These are phyloP conservation scores for Cladophialophora carrionii DNA, from an alignment of 2,329 filamentous ascomycete species.

Conservation along the genomic window DNA sequence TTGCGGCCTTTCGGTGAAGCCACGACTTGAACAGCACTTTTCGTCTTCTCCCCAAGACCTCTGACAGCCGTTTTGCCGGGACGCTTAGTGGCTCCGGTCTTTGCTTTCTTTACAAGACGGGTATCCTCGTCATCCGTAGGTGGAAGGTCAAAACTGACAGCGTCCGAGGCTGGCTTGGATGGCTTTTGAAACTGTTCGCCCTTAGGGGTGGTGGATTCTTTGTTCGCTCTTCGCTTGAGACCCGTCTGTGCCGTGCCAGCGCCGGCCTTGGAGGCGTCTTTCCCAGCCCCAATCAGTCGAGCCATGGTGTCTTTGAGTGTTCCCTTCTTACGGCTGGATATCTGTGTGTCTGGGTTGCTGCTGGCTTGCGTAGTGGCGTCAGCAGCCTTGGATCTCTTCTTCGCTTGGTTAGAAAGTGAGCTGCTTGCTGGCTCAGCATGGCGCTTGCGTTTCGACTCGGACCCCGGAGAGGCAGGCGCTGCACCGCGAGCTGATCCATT, in stretches of 20 bases:
- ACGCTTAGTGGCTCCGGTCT: constrained; percentile 15
- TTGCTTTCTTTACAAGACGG: constrained; percentile 20
- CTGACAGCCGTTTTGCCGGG: neutral
- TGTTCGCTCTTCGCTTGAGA: constrained; percentile 24
- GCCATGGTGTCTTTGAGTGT: constrained; percentile 12
- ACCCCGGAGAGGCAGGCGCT: neutral
- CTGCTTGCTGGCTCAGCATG: neutral
- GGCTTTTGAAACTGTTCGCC: constrained; percentile 6
- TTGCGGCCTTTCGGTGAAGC: constrained; percentile 2
- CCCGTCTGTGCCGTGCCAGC: constrained; percentile 3
- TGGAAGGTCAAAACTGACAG: constrained; percentile 27
- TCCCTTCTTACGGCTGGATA: neutral
- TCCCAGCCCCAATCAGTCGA: neutral
- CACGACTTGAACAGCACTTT: neutral
- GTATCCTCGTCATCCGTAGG: constrained; percentile 9
- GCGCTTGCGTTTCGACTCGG: neutral
- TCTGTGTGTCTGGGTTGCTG: neutral
- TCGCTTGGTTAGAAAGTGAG: neutral
- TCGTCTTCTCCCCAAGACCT: constrained; percentile 2
- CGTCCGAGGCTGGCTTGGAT: neutral
- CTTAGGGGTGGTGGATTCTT: constrained; percentile 3
- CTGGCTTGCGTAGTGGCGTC: neutral
- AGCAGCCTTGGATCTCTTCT: neutral
- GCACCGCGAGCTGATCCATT: neutral
- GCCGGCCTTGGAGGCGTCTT: neutral